These are phyloP conservation scores for Vanderwaltozyma tropicalis DNA, from an alignment of 805 yeast genomes.

Conservation along the genomic window DNA sequence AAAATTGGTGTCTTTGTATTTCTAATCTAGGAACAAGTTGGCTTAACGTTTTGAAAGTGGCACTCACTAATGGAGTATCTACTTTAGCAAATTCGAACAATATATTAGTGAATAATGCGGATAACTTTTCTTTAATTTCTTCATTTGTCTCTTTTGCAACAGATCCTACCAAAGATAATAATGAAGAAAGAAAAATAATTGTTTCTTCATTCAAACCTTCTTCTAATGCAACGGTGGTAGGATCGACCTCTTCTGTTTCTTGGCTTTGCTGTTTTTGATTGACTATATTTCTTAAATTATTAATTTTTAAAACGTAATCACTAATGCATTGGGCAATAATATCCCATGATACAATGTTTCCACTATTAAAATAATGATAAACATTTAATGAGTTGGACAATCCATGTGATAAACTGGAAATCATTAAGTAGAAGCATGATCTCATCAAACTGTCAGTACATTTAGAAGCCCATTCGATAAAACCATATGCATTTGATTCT, in stretches of 20 bases:
- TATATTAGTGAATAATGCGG: slow-evolving; percentile 23
- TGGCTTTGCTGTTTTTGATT: slow-evolving; percentile 20
- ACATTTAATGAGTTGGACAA: slow-evolving; percentile 41
- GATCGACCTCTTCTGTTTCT: slow-evolving; percentile 21
- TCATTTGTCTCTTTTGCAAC: slow-evolving; percentile 32
- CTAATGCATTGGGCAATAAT: slow-evolving; percentile 43
- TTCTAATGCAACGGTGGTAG: slow-evolving; percentile 29
- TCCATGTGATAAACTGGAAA: slow-evolving; percentile 66
- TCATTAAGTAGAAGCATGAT: slow-evolving; percentile 69
- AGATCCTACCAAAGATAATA: slow-evolving; percentile 52
- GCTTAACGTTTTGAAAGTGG: slow-evolving; percentile 46
- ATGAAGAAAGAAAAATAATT: slow-evolving; percentile 60
- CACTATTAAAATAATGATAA: slow-evolving; percentile 37
- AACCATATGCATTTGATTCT: slow-evolving; percentile 61
- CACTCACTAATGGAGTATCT: slow-evolving; percentile 42
- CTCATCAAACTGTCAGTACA: slow-evolving; percentile 73
- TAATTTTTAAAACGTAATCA: slow-evolving; percentile 40
- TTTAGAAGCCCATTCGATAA: slow-evolving; percentile 78
- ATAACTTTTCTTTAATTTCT: slow-evolving; percentile 14
- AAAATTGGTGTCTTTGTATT: slow-evolving; percentile 39
- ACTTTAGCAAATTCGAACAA: slow-evolving; percentile 37
- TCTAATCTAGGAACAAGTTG: slow-evolving; percentile 42
- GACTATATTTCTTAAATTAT: slow-evolving; percentile 22
- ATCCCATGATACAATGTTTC: slow-evolving; percentile 41
- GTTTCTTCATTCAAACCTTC: slow-evolving; percentile 74